Percentiles rank a stretch among this genome's conserved stretches.
Evolutionary conservation across 2,329 filamentous ascomycete genomes (phyloP).

Genomic region (Colletotrichum salicis): DNA sequence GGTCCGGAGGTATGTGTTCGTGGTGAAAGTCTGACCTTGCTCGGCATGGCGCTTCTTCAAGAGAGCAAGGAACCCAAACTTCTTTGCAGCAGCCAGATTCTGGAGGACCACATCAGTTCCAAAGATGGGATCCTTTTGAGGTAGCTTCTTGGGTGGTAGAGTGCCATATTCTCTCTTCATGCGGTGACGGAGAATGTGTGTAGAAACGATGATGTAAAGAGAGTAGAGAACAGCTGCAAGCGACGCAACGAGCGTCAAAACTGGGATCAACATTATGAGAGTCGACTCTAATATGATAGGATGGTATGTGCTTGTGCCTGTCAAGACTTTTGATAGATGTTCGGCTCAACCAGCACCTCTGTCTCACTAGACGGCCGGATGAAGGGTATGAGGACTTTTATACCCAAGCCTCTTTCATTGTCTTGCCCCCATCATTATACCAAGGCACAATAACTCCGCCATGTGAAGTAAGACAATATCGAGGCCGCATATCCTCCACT

Average conservation of each 20-base stretch:
- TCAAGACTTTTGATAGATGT: background rate
- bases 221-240: conserved; percentile 16
- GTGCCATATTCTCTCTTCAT: conserved; percentile 23
- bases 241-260: conserved; percentile 12
- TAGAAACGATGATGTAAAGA: conserved; percentile 15
- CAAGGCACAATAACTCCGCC: background rate
- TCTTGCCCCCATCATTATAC: background rate
- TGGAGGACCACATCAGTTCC: conserved; percentile 17
- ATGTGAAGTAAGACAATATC: background rate
- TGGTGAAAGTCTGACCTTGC: conserved; percentile 22
- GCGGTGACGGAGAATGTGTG: conserved; percentile 18
- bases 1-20: conserved; percentile 16
- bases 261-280: conserved; percentile 2
- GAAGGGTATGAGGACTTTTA: background rate
- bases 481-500: background rate
- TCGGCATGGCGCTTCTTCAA: conserved; percentile 9
- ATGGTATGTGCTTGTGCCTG: background rate
- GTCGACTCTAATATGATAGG: background rate
- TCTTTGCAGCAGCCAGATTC: conserved; percentile 17
- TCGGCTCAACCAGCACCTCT: background rate
- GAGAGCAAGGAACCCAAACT: conserved; percentile 16
- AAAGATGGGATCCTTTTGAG: conserved; percentile 17
- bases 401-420: background rate
- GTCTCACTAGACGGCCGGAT: background rate
- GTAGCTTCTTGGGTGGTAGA: conserved; percentile 17